phyloP scores from a whole-genome alignment of 176 grass and related monocot genomes.

The Poa pratensis region DNA sequence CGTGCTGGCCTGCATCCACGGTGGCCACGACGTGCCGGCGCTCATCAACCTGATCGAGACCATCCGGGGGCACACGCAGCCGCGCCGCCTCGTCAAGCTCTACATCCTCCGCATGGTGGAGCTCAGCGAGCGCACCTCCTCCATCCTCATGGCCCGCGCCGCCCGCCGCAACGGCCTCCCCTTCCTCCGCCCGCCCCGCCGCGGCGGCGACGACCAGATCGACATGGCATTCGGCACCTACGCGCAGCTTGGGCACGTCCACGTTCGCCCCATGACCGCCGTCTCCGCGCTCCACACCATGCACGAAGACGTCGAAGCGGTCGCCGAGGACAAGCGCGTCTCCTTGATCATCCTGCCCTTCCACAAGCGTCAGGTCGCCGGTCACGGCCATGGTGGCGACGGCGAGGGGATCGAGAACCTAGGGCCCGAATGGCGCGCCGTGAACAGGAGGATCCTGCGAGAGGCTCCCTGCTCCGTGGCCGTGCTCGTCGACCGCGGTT shows the following conservation, averaged over 20 bases:
- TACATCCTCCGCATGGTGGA: conserved; percentile 89
- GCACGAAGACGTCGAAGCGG: conserved; percentile 75
- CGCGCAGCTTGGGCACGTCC: conserved; percentile 72
- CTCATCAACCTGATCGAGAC: conserved; percentile 86
- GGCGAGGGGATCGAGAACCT: conserved; percentile 59
- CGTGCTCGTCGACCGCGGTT: conserved; percentile 73
- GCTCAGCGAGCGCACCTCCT: conserved; percentile 87
- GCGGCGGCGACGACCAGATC: conserved; percentile 53
- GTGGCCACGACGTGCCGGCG: conserved; percentile 62
- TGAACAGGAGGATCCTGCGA: conserved; percentile 64
- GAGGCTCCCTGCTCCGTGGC: conserved; percentile 83
- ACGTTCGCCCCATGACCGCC: conserved; percentile 70
- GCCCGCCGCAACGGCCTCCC: conserved; percentile 67
- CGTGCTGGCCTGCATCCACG: conserved; percentile 74
- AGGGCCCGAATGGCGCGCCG: conserved; percentile 66
- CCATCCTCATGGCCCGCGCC: conserved; percentile 76
- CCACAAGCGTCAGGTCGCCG: conserved; percentile 54
- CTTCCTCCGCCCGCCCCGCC: conserved; percentile 44
- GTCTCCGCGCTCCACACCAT: conserved; percentile 83
- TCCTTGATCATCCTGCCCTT: conserved; percentile 77
- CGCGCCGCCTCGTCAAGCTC: conserved; percentile 64
- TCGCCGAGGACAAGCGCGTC: conserved; percentile 79
- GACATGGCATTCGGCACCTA: conserved; percentile 80
- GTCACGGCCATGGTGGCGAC: background rate
- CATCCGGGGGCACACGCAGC: conserved; percentile 61